A percentile compares a stretch with the other conserved stretches of the same genome.
Evolutionary conservation across 1,284 basidiomycete species (phyloP).

Genomic region (Tetrapyrgos nigripes): DNA sequence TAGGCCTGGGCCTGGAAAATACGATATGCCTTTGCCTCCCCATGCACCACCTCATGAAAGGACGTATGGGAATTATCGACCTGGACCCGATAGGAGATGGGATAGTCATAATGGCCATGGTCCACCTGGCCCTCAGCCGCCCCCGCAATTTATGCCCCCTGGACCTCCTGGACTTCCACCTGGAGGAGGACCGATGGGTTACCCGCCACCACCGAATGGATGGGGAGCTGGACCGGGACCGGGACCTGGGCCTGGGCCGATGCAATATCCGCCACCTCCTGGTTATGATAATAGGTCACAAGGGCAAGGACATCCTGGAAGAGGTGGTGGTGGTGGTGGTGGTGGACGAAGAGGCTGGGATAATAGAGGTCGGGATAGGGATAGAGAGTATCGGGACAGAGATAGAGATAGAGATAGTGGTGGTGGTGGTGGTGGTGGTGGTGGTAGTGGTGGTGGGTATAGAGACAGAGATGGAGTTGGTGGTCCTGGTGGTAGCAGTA

Average conservation of each 20-base stretch:
- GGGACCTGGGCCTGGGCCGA: background rate
- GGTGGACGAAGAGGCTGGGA: background rate
- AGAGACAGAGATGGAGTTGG: background rate
- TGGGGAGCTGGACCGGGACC: background rate
- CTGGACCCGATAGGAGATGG: slow-evolving; percentile 1
- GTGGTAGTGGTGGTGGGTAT: background rate
- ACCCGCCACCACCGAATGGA: too few species aligned
- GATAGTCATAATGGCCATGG: background rate
- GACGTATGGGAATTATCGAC: background rate
- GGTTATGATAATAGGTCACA: background rate
- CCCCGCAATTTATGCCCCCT: background rate
- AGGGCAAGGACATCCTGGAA: background rate
- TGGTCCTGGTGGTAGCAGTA: too few species aligned
- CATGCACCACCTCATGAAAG: too few species aligned
- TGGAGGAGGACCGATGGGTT: too few species aligned
- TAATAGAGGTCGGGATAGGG: background rate
- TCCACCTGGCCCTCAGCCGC: background rate
- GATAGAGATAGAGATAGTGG: background rate
- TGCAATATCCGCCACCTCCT: background rate
- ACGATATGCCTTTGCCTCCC: too few species aligned
- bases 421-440: background rate
- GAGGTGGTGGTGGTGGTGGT: background rate
- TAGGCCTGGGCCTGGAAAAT: too few species aligned
- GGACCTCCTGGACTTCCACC: background rate
- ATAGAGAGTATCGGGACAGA: background rate